Percentiles rank a stretch among this genome's conserved stretches.
phyloP scores from a whole-genome alignment of 805 yeast species.

The Kluyveromyces lactis region DNA sequence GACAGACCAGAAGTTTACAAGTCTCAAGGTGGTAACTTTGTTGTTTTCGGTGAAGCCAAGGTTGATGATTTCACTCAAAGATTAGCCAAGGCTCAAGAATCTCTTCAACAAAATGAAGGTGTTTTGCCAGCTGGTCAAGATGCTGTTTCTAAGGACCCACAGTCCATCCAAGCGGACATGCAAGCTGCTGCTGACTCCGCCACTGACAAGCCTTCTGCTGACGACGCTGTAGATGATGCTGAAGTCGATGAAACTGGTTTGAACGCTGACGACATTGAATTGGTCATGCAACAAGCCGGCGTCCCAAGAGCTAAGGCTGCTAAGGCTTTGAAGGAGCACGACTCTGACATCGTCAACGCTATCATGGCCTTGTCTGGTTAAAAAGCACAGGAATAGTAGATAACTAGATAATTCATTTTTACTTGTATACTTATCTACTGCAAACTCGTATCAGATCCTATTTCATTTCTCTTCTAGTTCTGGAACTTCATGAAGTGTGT shows the following conservation, averaged over 20 bases:
- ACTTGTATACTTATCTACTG: no score
- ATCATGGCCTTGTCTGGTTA: conserved; percentile 63
- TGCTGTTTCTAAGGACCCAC: conserved; percentile 54
- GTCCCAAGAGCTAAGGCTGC: conserved; percentile 86
- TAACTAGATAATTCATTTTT: no score
- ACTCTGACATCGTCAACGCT: conserved; percentile 93
- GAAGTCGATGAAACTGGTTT: conserved; percentile 83
- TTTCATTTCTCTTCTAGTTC: no score
- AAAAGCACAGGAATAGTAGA: background rate
- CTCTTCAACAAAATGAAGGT: conserved; percentile 42
- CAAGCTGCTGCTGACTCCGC: conserved; percentile 50
- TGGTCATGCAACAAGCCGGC: conserved; percentile 86
- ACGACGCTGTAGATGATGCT: conserved; percentile 43
- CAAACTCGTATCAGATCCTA: no score
- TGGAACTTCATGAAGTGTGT: no score
- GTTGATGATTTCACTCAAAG: conserved; percentile 88
- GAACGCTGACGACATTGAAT: conserved; percentile 70
- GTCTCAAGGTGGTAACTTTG: conserved; percentile 86
- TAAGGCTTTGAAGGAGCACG: conserved; percentile 79
- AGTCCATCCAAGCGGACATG: conserved; percentile 75
- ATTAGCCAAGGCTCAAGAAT: conserved; percentile 72
- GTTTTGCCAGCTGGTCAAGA: conserved; percentile 38
- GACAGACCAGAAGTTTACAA: conserved; percentile 92
- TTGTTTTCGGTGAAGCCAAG: conserved; percentile 97
- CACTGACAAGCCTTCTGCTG: conserved; percentile 33